A percentile compares a stretch with the other conserved stretches of the same genome.
These are phyloP conservation scores for Cyberlindnera lachancei DNA, from an alignment of 805 yeast genomes.

Conservation along the genomic window DNA sequence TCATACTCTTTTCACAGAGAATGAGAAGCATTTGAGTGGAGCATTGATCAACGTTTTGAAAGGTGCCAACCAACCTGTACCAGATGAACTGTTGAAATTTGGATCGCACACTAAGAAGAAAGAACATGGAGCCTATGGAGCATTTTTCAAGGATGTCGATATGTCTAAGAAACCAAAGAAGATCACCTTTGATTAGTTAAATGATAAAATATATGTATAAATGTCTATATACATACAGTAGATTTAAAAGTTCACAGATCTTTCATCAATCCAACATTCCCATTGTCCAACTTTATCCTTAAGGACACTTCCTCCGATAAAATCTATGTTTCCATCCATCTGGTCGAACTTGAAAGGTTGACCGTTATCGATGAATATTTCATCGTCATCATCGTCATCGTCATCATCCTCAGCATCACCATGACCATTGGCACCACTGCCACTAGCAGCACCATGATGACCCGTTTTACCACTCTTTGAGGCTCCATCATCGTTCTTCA, in stretches of 20 bases:
- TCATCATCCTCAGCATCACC: too few species aligned
- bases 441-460: too few species aligned
- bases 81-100: constrained; percentile 87
- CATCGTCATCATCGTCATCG: constrained; percentile 32
- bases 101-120: constrained; percentile 98
- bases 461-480: too few species aligned
- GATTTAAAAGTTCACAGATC: constrained; percentile 46
- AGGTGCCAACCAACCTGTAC: constrained; percentile 93
- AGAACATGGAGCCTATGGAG: constrained; percentile 97
- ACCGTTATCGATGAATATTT: constrained; percentile 33
- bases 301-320: constrained; percentile 65
- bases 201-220: too few species aligned
- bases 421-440: too few species aligned
- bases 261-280: constrained; percentile 76
- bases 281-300: constrained; percentile 49
- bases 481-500: constrained; percentile 20
- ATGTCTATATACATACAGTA: not conserved
- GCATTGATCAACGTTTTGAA: constrained; percentile 86
- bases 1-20: constrained; percentile 92
- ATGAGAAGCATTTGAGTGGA: constrained; percentile 93
- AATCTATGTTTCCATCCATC: constrained; percentile 67
- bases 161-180: constrained; percentile 79
- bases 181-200: constrained; percentile 53
- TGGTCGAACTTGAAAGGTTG: constrained; percentile 54
- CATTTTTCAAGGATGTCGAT: constrained; percentile 91